Base-by-base conservation (phyloP, 768 basidiomycete genomes). In the Pleurotus cornucopiae region DNA sequence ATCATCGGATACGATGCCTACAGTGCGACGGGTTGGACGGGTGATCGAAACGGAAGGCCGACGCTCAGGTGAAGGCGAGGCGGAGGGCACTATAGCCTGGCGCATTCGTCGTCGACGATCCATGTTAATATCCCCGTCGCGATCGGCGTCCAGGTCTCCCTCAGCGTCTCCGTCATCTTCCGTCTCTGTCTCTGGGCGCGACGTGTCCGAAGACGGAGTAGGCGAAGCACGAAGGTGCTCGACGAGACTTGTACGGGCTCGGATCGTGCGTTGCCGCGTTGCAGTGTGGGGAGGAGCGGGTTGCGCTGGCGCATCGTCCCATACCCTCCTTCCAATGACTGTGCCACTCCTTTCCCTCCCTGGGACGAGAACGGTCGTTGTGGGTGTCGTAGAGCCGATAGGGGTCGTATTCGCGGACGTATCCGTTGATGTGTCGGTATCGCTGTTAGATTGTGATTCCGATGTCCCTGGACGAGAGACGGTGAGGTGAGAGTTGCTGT, bases 261-360 rank as follows among this genome's bases (percentile, higher is more conserved):
- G 66, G 58, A 61, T 59, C 16, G 63, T 56, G 44, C 74, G 72
- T 53, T 72, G 65, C 21, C 65, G 63, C 46, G 63, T 55, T 13
- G 69, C 59, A 6, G 66, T 52, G 21, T 60, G 63, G 12, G 56
- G 14, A 26, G 52, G 9, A 48, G 20, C 30, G 23, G 49, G 49
- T n/a, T 39, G 65, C 12, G 16, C 57, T 56, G 3, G 60, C 55
- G 26, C 64, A 60, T 21, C 59, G 23, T 86, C 84, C 85, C 85
- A 87, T 21, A 77, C 64, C 0, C 83, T 77, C 13, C 86, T 81
- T 13, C 79, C 88, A 55, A 89, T 81, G 58, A 91, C 77, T 1
- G 89, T 91, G 7, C 88, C 88, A 59, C 87, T 88, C 45, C 89
- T 81, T 60, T 89, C 88, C 23, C 89, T 75, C 43, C 71, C 73